Percentiles rank a stretch among this genome's conserved stretches.
Evolutionary conservation across 2,329 filamentous ascomycete species (phyloP).

Genomic region (Aspergillus eucalypticola): DNA sequence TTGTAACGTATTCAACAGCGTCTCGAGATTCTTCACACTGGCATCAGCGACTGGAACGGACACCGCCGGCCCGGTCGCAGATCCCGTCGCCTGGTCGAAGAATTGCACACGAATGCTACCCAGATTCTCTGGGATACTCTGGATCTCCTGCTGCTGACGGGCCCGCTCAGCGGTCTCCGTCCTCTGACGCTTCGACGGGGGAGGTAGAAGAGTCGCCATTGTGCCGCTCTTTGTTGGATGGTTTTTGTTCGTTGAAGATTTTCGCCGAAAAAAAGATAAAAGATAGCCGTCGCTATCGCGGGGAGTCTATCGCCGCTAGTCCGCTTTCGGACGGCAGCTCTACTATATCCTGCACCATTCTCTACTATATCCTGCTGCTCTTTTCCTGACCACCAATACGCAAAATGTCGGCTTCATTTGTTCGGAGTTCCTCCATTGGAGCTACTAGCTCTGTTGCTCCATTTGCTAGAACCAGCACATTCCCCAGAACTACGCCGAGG

Average conservation of each 20-base stretch:
- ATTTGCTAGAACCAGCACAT: conserved; percentile 40
- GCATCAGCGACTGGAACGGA: conserved; percentile 81
- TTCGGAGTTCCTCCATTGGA: conserved; percentile 13
- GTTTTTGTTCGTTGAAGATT: conserved; percentile 11
- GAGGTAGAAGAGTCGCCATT: conserved; percentile 83
- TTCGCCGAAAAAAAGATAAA: conserved; percentile 20
- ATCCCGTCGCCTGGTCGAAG: conserved; percentile 72
- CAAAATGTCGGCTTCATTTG: not conserved
- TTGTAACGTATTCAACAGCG: conserved; percentile 81
- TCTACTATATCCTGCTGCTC: conserved; percentile 10
- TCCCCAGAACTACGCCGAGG: conserved; percentile 51
- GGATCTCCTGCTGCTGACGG: conserved; percentile 73
- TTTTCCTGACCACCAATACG: too few relatives aligned
- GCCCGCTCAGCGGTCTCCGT: conserved; percentile 71
- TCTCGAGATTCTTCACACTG: conserved; percentile 83
- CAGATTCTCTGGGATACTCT: conserved; percentile 63
- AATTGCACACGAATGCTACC: conserved; percentile 86
- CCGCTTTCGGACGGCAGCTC: conserved; percentile 18
- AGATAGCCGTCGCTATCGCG: conserved; percentile 19
- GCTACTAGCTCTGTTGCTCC: conserved; percentile 22
- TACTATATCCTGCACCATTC: conserved; percentile 10
- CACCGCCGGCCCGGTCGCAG: conserved; percentile 69
- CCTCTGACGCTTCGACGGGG: conserved; percentile 83
- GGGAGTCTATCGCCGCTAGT: conserved; percentile 19
- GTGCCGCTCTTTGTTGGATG: conserved; percentile 10